Evolutionary conservation across 192 early-diverging fungal genomes (phyloP), one percentile per base, ranked within the genome.

Genomic region (Coemansia aciculifera): DNA sequence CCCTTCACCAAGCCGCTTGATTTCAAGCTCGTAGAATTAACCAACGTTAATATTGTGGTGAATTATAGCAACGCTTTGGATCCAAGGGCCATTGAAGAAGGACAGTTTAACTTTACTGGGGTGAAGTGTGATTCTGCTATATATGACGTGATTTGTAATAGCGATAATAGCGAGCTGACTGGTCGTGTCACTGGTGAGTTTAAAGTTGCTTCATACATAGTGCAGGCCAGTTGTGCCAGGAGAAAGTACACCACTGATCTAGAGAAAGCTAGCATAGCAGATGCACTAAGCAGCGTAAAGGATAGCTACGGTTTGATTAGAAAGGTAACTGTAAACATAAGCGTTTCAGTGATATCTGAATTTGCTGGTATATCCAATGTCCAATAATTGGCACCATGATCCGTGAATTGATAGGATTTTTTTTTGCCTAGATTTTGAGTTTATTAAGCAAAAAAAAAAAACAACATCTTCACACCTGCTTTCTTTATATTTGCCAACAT

Each of bases 401-500:
- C 34, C 34, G 34, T 36, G 6, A 7, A 36, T 36, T 8, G 34
- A 8, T 36, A 36, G 8, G 1, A 7, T 8, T 36, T 36, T 36
- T 36, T 36, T 36, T 36, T 36, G 34, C 8, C 34, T 36, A 36
- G 34, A 36, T 36, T 8, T 36, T 1, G 34, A n/a, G n/a, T 36
- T 6, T n/a, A 21, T 48, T 48, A 23, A 19, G n/a, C 9, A 44
- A 19, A 44, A 17, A n/a, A 19, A 48, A 48, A 59, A 48, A 59
- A 9, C 0, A 36, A 8, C 31, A 34, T 59, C 3, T 19, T 9
- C 9, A 21, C 46, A 19, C n/a, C 23, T 48, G 8, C 23, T 19
- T 44, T 9, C 19, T 2, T 48, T 48, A 4, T 42, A 42, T 3
- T 15, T 15, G 15, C 12, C n/a, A 2, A 44, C 29, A 81, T 81